Percentiles rank a stretch among this genome's conserved stretches.
phyloP scores from a whole-genome alignment of 1,139 yeast genomes.

The Hemisphaericaspora subhashii region DNA sequence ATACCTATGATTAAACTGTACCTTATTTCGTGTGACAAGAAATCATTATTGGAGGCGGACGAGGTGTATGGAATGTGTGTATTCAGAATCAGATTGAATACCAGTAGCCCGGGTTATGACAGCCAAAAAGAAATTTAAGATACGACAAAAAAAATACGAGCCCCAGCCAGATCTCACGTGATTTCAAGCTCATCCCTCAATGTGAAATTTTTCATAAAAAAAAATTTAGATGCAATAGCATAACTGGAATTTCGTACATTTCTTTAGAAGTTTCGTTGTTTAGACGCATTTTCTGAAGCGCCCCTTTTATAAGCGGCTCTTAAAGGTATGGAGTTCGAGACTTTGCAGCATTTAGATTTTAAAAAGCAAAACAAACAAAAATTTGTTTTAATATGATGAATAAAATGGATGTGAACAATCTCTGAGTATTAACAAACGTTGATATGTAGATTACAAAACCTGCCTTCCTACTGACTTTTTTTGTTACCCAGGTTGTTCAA shows the following conservation, averaged over 20 bases:
- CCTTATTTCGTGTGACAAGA: too few species aligned
- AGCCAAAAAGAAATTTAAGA: too few species aligned
- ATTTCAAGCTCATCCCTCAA: not conserved
- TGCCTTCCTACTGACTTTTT: slow-evolving; percentile 52
- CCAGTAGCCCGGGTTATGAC: too few species aligned
- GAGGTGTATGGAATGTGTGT: too few species aligned
- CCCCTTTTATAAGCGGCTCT: not conserved
- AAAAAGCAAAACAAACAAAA: slow-evolving; percentile 19
- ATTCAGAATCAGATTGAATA: too few species aligned
- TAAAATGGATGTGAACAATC: slow-evolving; percentile 57
- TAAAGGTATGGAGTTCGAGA: slow-evolving; percentile 28
- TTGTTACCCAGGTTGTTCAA: not conserved
- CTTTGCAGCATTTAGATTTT: slow-evolving; percentile 14
- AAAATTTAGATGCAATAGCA: slow-evolving; percentile 1
- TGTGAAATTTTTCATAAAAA: slow-evolving; percentile 1
- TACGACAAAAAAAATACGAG: not conserved
- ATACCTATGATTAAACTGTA: too few species aligned
- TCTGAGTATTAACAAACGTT: slow-evolving; percentile 47
- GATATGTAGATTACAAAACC: slow-evolving; percentile 48
- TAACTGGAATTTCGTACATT: not conserved
- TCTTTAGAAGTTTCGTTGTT: slow-evolving; percentile 2
- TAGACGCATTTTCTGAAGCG: not conserved
- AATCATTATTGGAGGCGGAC: too few species aligned
- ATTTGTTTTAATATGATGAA: slow-evolving; percentile 44
- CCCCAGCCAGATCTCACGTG: slow-evolving; percentile 3